Conservation (phyloP, 768 basidiomycete genomes). For the Leccinum pellstonianum region DNA sequence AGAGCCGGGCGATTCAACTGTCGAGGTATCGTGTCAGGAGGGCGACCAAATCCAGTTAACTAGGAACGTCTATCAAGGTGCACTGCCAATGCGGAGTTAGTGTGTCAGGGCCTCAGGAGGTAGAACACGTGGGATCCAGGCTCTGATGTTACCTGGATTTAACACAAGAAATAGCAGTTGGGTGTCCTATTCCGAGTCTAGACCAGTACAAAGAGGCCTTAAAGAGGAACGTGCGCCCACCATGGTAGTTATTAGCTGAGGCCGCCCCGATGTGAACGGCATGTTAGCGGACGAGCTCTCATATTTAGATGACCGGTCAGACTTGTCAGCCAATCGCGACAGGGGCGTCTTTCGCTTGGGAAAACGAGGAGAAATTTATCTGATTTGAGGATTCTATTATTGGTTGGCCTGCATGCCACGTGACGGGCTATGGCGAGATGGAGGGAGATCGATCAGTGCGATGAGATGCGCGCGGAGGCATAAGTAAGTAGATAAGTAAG, state of each 20-base stretch:
- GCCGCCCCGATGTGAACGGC: not conserved
- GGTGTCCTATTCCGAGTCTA: no score
- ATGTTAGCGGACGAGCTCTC: not conserved
- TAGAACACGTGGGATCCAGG: not conserved
- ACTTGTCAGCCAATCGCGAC: not conserved
- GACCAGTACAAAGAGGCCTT: no score
- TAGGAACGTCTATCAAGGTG: no score
- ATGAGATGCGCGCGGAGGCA: no score
- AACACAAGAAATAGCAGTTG: not conserved
- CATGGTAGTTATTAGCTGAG: not conserved
- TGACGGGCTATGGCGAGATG: not conserved
- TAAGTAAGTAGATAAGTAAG: not conserved
- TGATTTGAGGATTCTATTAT: not conserved
- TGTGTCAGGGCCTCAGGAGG: not conserved
- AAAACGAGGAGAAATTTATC: not conserved
- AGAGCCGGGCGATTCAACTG: not conserved
- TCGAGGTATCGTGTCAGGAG: not conserved
- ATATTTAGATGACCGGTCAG: not conserved
- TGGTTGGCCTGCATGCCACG: not conserved
- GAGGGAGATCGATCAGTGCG: not conserved
- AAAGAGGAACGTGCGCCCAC: no score
- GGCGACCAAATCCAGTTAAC: no score
- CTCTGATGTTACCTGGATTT: no score
- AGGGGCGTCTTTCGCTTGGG: constrained; percentile 1
- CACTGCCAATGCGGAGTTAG: not conserved